Evolutionary conservation across 2,329 filamentous ascomycete species (phyloP), one percentile per base, ranked within the genome.

Genomic region (Exophiala spinifera): DNA sequence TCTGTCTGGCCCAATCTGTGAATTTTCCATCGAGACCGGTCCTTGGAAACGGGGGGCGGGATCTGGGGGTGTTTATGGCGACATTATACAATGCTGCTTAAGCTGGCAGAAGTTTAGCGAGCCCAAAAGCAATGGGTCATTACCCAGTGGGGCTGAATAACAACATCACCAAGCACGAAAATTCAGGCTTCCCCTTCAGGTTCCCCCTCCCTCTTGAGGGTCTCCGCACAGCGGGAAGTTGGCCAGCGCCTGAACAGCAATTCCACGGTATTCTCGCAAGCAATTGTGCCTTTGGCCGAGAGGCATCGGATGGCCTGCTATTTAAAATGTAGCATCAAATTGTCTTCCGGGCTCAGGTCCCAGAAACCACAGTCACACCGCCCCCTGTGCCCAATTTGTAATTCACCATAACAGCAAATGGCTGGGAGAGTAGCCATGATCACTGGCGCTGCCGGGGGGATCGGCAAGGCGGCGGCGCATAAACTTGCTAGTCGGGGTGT

Each of bases 401-500:
- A 39, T 33, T 43, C 14, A 46, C 19, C 13, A 51, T 53, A n/a
- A 34, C 46, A 20, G 37, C 31, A 17, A n/a, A 53, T 47, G 40
- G 45, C 55, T 31, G 47, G 28, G 23, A 51, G 55, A 33, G 56
- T 58, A 10, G 56, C 56, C 11, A 49, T 59, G 20, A 51, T 61
- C 28, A 57, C 56, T 6, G 59, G 59, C 8, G 59, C 53, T 11
- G 43, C 53, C 21, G 52, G 52, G 21, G 59, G 59, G 17, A 61
- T 61, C 31, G 59, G 59, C 13, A 39, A 43, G 49, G 59, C 59
- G 8, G 51, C 53, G 4, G 56, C 59, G 7, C 47, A 55, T 33
- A 55, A 56, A 23, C 56, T 61, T 10, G 53, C 56, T 7, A 49
- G 50, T 33, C 56, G 53, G 17, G 59, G 59, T 13, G 53, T 55